Evolutionary conservation across 2,329 filamentous ascomycete genomes (phyloP).

Genomic region (Aspergillus tubingensis): DNA sequence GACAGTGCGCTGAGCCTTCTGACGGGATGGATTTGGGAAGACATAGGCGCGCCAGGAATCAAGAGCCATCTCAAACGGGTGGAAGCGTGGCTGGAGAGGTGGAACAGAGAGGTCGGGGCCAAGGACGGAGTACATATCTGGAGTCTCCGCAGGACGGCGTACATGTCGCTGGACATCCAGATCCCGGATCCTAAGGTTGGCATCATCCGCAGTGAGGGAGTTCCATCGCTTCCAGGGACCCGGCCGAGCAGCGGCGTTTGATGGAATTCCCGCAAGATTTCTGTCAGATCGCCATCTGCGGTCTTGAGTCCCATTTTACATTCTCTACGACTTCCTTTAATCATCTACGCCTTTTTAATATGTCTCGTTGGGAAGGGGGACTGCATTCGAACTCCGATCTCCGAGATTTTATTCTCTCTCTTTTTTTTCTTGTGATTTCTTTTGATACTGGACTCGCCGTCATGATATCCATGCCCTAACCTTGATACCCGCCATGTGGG

Average conservation of each 20-base stretch:
- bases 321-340: conserved; percentile 23
- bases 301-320: neutral
- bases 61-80: conserved; percentile 71
- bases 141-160: conserved; percentile 77
- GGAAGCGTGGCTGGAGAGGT: conserved; percentile 80
- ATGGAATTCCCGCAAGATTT: neutral
- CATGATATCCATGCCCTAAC: conserved; percentile 25
- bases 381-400: neutral
- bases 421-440: conserved; percentile 2
- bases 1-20: conserved; percentile 77
- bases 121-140: conserved; percentile 72
- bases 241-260: conserved; percentile 35
- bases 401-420: neutral
- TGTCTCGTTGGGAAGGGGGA: neutral
- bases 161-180: conserved; percentile 66
- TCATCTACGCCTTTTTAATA: conserved; percentile 1
- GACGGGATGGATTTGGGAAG: conserved; percentile 95
- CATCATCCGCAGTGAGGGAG: conserved; percentile 42
- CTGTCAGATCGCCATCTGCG: neutral
- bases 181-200: conserved; percentile 54
- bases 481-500: conserved; percentile 17
- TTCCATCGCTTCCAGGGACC: conserved; percentile 36
- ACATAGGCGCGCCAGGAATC: conserved; percentile 73
- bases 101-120: conserved; percentile 70
- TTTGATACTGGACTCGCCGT: conserved; percentile 10